Conservation (phyloP, 1,139 yeast species). For the Lodderomyces orthopsilosis region DNA sequence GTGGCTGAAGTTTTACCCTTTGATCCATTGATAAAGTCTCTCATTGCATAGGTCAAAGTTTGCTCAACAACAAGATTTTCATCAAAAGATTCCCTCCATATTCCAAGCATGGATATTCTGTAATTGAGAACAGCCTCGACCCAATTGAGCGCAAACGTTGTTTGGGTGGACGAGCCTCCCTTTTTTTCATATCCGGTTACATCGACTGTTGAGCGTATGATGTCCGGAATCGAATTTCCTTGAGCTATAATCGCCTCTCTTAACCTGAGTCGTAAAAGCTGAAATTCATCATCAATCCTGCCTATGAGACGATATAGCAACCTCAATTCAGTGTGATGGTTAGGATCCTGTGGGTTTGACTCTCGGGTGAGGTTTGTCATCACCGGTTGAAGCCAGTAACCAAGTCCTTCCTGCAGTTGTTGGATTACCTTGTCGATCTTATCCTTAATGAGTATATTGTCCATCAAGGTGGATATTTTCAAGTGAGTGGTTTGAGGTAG, state of each 20-base stretch:
- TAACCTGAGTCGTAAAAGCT: constrained; percentile 49
- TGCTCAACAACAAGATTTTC: constrained; percentile 51
- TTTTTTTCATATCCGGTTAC: constrained; percentile 9
- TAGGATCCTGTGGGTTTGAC: constrained; percentile 12
- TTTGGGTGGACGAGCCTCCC: constrained; percentile 18
- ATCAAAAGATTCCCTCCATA: constrained; percentile 49
- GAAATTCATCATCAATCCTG: constrained; percentile 54
- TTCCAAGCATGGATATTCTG: constrained; percentile 49
- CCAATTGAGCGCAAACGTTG: constrained; percentile 68
- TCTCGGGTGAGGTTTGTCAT: constrained; percentile 21
- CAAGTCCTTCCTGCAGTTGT: constrained; percentile 55
- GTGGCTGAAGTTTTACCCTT: constrained; percentile 17
- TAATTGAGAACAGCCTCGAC: constrained; percentile 56
- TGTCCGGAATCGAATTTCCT: constrained; percentile 30
- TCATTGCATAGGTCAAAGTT: constrained; percentile 59
- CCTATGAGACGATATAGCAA: constrained; percentile 50
- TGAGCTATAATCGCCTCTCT: constrained; percentile 45
- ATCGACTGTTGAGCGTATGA: constrained; percentile 9
- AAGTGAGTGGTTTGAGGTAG: constrained; percentile 55
- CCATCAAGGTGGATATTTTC: constrained; percentile 54
- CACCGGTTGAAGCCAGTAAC: constrained; percentile 48
- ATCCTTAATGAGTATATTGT: constrained; percentile 60
- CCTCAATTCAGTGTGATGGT: constrained; percentile 27
- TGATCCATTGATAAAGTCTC: constrained; percentile 54
- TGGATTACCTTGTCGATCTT: constrained; percentile 48